phyloP scores from a whole-genome alignment of 1,284 basidiomycete genomes.

The Cutaneotrichosporon sp. region DNA sequence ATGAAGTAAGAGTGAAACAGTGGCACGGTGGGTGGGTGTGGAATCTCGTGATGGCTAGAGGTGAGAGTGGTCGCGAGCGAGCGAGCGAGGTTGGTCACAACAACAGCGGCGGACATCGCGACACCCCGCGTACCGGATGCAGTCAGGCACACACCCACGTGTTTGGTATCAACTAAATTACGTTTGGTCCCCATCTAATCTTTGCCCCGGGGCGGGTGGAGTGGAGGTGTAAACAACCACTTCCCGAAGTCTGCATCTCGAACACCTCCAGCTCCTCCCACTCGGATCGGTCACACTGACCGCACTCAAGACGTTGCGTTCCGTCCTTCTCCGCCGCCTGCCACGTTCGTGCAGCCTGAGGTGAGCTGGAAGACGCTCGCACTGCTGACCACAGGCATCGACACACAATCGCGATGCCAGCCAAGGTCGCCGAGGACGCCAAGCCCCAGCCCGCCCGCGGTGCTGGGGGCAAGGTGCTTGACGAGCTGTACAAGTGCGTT shows the following conservation, averaged over 20 bases:
- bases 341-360: not conserved
- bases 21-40: too few relatives aligned
- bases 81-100: too few relatives aligned
- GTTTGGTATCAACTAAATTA: not conserved
- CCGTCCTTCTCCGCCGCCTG: not conserved
- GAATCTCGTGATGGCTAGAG: too few relatives aligned
- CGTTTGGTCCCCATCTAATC: not conserved
- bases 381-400: not conserved
- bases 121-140: not conserved
- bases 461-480: slow-evolving; percentile 23
- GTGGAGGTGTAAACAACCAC: slow-evolving; percentile 1
- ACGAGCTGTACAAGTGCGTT: slow-evolving; percentile 27
- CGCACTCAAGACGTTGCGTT: slow-evolving; percentile 4
- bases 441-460: slow-evolving; percentile 14
- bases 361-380: not conserved
- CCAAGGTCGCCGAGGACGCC: slow-evolving; percentile 2
- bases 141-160: not conserved
- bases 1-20: not conserved
- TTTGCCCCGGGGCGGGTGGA: not conserved
- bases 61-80: too few relatives aligned
- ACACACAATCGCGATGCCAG: slow-evolving; percentile 11
- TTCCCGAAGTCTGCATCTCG: not conserved
- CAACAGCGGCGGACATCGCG: not conserved
- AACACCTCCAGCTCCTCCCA: not conserved
- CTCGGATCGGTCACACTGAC: not conserved